A percentile compares a stretch with the other conserved stretches of the same genome.
Evolutionary conservation across 108 stramenopile species (phyloP).

Genomic region (Fistulifera pelliculosa): DNA sequence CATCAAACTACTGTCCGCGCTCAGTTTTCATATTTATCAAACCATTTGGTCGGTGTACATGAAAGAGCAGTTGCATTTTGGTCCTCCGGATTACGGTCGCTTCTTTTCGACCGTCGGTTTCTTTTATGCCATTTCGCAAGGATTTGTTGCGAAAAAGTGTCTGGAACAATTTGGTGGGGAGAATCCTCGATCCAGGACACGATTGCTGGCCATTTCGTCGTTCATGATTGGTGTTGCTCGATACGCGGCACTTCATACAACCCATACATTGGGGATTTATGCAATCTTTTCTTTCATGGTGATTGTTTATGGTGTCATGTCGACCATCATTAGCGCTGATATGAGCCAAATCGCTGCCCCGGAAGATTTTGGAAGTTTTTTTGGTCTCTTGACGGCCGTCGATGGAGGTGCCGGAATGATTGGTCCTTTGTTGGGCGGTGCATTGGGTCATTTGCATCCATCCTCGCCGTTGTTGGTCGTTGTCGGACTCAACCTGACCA

Average conservation of each 20-base stretch:
- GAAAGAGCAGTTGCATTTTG: constrained; percentile 65
- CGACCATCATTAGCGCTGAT: constrained; percentile 71
- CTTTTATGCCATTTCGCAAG: constrained; percentile 73
- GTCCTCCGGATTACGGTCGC: constrained; percentile 59
- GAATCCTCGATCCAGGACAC: constrained; percentile 25
- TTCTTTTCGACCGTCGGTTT: constrained; percentile 81
- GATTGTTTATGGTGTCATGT: constrained; percentile 63
- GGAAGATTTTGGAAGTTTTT: constrained; percentile 63
- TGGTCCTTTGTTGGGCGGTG: constrained; percentile 63
- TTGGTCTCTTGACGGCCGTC: constrained; percentile 58
- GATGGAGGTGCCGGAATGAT: constrained; percentile 70
- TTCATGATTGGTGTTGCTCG: constrained; percentile 45
- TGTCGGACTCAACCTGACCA: constrained; percentile 26
- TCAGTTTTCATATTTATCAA: constrained; percentile 78
- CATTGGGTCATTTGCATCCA: constrained; percentile 34
- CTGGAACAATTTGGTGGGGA: constrained; percentile 30
- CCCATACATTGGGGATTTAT: constrained; percentile 38
- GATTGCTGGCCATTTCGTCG: constrained; percentile 45
- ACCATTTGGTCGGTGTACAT: constrained; percentile 74
- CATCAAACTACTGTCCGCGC: constrained; percentile 51
- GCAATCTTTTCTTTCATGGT: constrained; percentile 50
- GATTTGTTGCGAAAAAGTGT: constrained; percentile 57
- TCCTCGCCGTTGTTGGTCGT: constrained; percentile 57
- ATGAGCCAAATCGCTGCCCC: constrained; percentile 53
- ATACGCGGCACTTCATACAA: constrained; percentile 52